Evolutionary conservation across 2,329 filamentous ascomycete genomes (phyloP), one percentile per base, ranked within the genome.

Genomic region (Fusarium coffeatum): DNA sequence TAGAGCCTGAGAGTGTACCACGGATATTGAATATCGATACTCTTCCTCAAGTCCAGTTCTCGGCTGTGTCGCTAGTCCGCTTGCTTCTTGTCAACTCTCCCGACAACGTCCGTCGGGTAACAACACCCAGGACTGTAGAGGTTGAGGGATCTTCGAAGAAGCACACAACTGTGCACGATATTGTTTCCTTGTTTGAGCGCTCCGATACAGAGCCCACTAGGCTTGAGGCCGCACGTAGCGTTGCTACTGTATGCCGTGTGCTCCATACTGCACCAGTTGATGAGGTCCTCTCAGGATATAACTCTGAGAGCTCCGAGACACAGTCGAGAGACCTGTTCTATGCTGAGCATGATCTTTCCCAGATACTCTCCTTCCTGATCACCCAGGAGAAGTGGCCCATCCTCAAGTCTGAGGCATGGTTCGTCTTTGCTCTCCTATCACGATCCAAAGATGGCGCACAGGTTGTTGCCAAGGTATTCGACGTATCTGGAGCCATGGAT

Each of bases 361-460:
- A 78, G 10, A 79, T 83, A 0, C 79, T 91, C 9, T 74, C 82
- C 2, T 87, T 84, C 69, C 82, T 90, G 27, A 80, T 89, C 25
- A 83, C 81, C 3, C 88, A 90, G 72, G 79, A 77, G 5, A 89
- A 87, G 68, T 90, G 88, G 82, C 86, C 87, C 0, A 81, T 85
- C 3, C 80, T 91, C 4, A 83, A 86, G 20, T 88, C 87, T 41
- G 89, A 91, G 73, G 83, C 85, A 5, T 87, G 88, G 84, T 90
- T 90, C 66, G 84, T 89, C 8, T 82, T 89, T 54, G 89, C 89
- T 4, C 82, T 90, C 34, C 87, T 90, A 83, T 83, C 84, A 42
- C 83, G 87, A 28, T 83, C 84, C 3, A 59, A 74, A 3, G 83
- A 86, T 37, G 87, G 87, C 10, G 84, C 85, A 3, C 72, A 76